Evolutionary conservation across 768 basidiomycete genomes (phyloP), one percentile per base, ranked within the genome.

Genomic region (Russula vinacea): DNA sequence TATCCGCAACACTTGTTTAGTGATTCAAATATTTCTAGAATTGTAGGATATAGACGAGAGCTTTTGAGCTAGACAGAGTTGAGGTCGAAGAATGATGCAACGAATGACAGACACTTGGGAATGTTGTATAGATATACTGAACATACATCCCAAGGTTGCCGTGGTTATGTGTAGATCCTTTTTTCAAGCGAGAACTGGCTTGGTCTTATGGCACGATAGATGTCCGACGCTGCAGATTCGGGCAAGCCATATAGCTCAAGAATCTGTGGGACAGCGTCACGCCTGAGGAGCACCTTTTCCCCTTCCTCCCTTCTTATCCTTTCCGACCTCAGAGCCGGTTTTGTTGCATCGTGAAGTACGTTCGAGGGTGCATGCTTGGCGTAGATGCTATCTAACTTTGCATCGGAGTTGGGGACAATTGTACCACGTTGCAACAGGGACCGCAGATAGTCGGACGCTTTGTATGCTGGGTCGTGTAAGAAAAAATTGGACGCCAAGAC

Each of bases 161-260:
- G 52, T 42, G 6, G 39, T 26, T 54, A 60, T 53, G 8, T 67
- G 56, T 45, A 66, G 13, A 61, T 58, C 42, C 57, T 24, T 68
- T 62, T 45, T 66, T 58, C 53, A 77, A 56, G 47, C 81, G 74
- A 17, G 70, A 60, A 40, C 69, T 71, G 55, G 76, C 78, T 72
- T 92, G 89, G 64, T 85, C 84, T n/a, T 14, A 90, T 72, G 5
- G 89, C 90, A 40, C 88, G 82, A 67, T 82, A 77, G 50, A 91
- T 72, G 69, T 87, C 83, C 39, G 77, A 74, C 32, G 75, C 76
- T 33, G 81, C 77, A 29, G 74, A 76, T 35, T 76, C 68, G 10
- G 81, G 76, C 32, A 89, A 74, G 13, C 73, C 74, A 54, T 88
- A 82, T 14, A 76, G 58, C 10, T 74, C 67, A 19, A 83, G 69